Conservation (phyloP, 2,329 filamentous ascomycete species). For the Colletotrichum sp. region DNA sequence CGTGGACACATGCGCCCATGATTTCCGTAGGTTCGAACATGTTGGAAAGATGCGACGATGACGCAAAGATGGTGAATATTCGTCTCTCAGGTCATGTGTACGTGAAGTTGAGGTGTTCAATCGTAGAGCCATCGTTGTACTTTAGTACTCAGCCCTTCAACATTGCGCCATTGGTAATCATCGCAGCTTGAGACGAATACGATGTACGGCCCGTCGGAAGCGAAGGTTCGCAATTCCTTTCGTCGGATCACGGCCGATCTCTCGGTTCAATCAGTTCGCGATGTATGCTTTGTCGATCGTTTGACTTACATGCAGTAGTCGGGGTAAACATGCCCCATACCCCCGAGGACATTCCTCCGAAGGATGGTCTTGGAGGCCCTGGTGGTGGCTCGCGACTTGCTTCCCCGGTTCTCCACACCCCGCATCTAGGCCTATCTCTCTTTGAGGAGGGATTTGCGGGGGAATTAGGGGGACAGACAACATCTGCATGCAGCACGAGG, state of each 20-base stretch:
- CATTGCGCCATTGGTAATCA: neutral
- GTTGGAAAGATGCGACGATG: too few species aligned
- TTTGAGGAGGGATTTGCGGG: neutral
- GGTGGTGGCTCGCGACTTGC: neutral
- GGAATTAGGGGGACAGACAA: neutral
- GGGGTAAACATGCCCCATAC: neutral
- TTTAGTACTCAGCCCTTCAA: neutral
- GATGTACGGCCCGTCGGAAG: neutral
- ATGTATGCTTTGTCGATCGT: neutral
- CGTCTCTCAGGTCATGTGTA: neutral
- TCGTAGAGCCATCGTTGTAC: neutral
- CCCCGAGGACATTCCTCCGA: neutral
- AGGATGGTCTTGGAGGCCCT: neutral
- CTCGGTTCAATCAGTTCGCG: neutral
- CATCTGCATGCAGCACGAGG: neutral
- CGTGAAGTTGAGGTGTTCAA: neutral
- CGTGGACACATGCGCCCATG: neutral
- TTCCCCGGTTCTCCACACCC: neutral
- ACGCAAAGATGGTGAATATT: neutral
- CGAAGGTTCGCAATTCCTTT: neutral
- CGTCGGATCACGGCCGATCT: neutral
- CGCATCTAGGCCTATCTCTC: neutral
- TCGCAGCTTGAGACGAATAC: neutral
- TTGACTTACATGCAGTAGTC: neutral
- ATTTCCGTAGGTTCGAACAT: neutral